A percentile compares a stretch with the other conserved stretches of the same genome.
Evolutionary conservation across 371 early-diverging fungal species (phyloP).

Genomic region (Mortierella sp.): DNA sequence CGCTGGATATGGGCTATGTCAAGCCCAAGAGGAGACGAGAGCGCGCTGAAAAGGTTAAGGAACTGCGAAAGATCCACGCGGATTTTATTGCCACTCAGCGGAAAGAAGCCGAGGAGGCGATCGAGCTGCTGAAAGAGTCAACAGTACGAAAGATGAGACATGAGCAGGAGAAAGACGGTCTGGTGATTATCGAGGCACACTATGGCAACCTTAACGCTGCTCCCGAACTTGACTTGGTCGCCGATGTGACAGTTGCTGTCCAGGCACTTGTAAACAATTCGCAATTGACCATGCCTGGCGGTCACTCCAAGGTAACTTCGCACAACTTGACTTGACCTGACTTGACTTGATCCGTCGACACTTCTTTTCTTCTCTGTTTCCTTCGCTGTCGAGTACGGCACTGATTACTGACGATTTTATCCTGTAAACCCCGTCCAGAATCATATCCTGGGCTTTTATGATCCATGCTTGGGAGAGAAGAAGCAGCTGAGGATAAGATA

Average conservation of each 20-base stretch:
- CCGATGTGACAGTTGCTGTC: constrained; percentile 90
- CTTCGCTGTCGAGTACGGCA: no score
- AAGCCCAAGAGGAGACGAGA: constrained; percentile 74
- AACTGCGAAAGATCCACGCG: constrained; percentile 81
- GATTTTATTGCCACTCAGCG: constrained; percentile 78
- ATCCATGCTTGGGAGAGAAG: constrained; percentile 91
- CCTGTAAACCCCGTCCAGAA: no score
- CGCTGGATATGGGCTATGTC: constrained; percentile 76
- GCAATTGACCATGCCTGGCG: constrained; percentile 88
- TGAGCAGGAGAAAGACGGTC: constrained; percentile 77
- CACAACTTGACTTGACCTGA: background rate
- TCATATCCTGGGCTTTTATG: constrained; percentile 93
- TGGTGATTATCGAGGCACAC: constrained; percentile 87
- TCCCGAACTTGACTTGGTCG: constrained; percentile 57
- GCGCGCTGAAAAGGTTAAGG: constrained; percentile 72
- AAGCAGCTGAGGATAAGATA: constrained; percentile 89
- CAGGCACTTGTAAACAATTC: constrained; percentile 87
- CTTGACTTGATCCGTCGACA: background rate
- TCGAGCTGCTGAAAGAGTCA: constrained; percentile 75
- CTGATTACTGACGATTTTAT: no score
- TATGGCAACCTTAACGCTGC: constrained; percentile 82
- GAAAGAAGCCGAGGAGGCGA: constrained; percentile 84
- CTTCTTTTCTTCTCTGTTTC: background rate
- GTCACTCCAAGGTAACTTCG: constrained; percentile 78
- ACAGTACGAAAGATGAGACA: constrained; percentile 74